These are phyloP conservation scores for Naganishia albida DNA, from an alignment of 1,284 basidiomycete species.

Conservation along the genomic window DNA sequence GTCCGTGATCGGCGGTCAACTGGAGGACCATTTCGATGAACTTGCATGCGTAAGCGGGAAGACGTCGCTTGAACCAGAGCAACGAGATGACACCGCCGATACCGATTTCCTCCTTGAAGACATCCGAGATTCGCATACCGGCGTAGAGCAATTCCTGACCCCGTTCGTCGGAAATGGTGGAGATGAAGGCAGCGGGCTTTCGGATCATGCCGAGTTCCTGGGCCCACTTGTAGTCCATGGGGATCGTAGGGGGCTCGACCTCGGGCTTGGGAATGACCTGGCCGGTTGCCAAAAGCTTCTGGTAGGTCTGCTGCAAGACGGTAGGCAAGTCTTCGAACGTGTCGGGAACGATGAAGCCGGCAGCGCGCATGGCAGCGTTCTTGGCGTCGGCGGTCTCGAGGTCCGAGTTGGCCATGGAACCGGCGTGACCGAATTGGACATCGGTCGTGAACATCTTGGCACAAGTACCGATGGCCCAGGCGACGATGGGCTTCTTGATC, in stretches of 20 bases:
- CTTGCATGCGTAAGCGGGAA: constrained; percentile 64
- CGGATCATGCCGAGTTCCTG: constrained; percentile 94
- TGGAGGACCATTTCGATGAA: constrained; percentile 99
- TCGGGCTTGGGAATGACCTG: constrained; percentile 73
- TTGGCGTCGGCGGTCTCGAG: constrained; percentile 97
- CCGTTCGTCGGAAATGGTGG: constrained; percentile 98
- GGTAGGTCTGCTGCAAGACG: constrained; percentile 81
- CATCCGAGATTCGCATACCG: constrained; percentile 98
- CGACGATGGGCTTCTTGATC: constrained; percentile 98
- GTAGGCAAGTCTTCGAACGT: constrained; percentile 95
- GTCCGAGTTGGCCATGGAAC: constrained; percentile 96
- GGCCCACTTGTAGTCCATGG: constrained; percentile 99
- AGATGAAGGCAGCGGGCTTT: constrained; percentile 99
- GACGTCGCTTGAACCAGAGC: constrained; percentile 95
- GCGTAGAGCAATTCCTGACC: constrained; percentile 98
- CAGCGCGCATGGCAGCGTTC: constrained; percentile 91
- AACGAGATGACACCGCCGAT: constrained; percentile 95
- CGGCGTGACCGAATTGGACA: constrained; percentile 98
- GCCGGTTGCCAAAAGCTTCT: constrained; percentile 73
- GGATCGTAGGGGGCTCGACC: constrained; percentile 89
- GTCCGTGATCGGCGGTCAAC: constrained; percentile 97
- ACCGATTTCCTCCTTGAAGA: constrained; percentile 97
- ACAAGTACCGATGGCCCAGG: constrained; percentile 99
- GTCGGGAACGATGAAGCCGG: constrained; percentile 94
- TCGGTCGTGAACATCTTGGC: constrained; percentile 99